Evolutionary conservation across 768 basidiomycete species (phyloP).

Genomic region (Lyophyllum shimeji): DNA sequence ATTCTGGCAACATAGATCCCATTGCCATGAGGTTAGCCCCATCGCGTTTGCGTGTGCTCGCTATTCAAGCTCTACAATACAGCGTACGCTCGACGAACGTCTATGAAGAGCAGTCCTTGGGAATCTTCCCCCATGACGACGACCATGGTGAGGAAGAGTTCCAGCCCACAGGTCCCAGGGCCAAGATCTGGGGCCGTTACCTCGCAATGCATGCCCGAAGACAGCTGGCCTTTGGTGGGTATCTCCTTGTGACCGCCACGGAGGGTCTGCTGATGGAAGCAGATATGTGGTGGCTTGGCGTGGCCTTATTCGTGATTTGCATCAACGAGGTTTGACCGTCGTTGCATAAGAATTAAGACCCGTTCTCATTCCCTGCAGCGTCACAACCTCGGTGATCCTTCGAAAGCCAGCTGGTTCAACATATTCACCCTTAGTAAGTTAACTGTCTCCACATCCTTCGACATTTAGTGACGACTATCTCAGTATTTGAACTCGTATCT

Average conservation of each 20-base stretch:
- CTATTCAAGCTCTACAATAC: not conserved
- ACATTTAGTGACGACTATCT: not conserved
- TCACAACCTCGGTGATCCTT: conserved; percentile 52
- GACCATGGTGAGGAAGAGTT: conserved; percentile 50
- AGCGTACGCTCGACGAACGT: conserved; percentile 92
- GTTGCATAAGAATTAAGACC: not conserved
- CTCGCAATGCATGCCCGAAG: conserved; percentile 78
- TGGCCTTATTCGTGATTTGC: conserved; percentile 86
- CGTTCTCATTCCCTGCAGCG: conserved; percentile 38
- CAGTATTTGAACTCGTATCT: conserved; percentile 86
- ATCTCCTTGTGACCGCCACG: not conserved
- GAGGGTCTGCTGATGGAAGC: conserved; percentile 1
- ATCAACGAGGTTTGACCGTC: conserved; percentile 76
- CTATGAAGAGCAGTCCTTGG: conserved; percentile 92
- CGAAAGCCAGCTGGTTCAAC: conserved; percentile 70
- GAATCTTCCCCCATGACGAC: conserved; percentile 60
- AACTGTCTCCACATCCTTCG: not conserved
- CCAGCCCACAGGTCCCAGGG: conserved; percentile 43
- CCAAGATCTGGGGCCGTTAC: conserved; percentile 74
- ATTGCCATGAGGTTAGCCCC: conserved; percentile 73
- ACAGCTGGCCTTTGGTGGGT: conserved; percentile 88
- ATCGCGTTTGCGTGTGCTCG: not conserved
- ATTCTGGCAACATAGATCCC: conserved; percentile 46
- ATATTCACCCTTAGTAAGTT: conserved; percentile 75
- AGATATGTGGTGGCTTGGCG: conserved; percentile 97